A percentile compares a stretch with the other conserved stretches of the same genome.
phyloP scores from a whole-genome alignment of 768 basidiomycete genomes.

The Calocybe gangraenosa region DNA sequence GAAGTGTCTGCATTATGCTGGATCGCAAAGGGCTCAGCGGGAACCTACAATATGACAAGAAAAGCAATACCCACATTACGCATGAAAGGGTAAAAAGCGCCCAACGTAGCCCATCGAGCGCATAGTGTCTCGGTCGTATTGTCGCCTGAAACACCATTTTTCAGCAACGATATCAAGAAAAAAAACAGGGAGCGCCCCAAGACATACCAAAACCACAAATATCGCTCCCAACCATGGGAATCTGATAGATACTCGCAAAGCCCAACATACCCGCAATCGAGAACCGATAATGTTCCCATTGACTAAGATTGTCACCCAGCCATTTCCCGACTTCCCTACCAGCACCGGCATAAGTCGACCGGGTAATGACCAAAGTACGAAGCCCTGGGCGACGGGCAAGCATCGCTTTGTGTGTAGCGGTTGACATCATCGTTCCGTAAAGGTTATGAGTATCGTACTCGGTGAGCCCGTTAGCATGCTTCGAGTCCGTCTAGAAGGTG shows the following conservation, averaged over 20 bases:
- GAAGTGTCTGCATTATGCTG: slow-evolving; percentile 53
- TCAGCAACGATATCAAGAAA: background rate
- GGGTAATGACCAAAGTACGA: slow-evolving; percentile 64
- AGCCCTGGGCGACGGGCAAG: slow-evolving; percentile 55
- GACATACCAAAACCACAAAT: slow-evolving; percentile 60
- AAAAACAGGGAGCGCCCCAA: background rate
- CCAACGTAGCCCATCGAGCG: slow-evolving; percentile 72
- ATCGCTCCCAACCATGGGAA: slow-evolving; percentile 77
- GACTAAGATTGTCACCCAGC: slow-evolving; percentile 63
- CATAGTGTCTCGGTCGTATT: slow-evolving; percentile 68
- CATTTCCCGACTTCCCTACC: slow-evolving; percentile 66
- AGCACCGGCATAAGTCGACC: slow-evolving; percentile 69
- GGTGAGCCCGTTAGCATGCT: slow-evolving; percentile 52
- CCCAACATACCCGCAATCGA: slow-evolving; percentile 64
- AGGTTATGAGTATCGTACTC: slow-evolving; percentile 66
- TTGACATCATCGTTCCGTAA: slow-evolving; percentile 71
- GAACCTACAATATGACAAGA: background rate
- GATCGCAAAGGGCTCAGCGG: background rate
- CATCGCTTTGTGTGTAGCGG: slow-evolving; percentile 56
- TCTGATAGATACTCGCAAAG: slow-evolving; percentile 60
- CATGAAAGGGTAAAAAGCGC: slow-evolving; percentile 79
- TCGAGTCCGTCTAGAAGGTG: slow-evolving; percentile 32
- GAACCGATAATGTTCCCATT: slow-evolving; percentile 53
- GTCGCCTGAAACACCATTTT: slow-evolving; percentile 31
- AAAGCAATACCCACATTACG: slow-evolving; percentile 49